phyloP scores from a whole-genome alignment of 148 eudicot species.

The Euryodendron excelsum region DNA sequence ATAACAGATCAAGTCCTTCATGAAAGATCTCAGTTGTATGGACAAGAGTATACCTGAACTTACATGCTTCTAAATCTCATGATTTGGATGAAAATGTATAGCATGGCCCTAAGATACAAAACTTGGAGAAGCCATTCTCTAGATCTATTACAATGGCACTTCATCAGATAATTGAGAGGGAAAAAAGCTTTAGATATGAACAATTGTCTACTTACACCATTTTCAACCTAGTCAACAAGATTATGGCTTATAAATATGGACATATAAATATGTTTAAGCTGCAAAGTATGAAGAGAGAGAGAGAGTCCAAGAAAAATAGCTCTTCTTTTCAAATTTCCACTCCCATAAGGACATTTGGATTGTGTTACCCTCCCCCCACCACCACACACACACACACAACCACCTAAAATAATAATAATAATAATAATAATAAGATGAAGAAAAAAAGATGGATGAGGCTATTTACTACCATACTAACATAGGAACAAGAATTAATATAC shows the following conservation, averaged over 20 bases:
- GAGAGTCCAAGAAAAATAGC: no score
- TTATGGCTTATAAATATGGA: background rate
- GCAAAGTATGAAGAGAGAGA: background rate
- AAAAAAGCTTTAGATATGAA: background rate
- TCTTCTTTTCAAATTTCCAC: no score
- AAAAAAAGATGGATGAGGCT: background rate
- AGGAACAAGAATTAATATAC: background rate
- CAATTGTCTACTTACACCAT: background rate
- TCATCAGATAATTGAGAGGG: background rate
- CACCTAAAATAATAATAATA: no score
- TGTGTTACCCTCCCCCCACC: no score
- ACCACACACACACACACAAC: no score
- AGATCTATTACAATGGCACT: background rate
- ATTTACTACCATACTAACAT: background rate
- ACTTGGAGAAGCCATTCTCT: background rate
- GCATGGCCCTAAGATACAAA: background rate
- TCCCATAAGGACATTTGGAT: no score
- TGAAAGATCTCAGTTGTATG: background rate
- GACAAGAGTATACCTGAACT: background rate
- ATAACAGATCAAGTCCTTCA: background rate
- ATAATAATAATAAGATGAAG: no score
- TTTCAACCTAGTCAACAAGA: background rate
- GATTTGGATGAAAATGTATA: background rate
- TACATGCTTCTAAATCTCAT: background rate
- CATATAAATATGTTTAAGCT: background rate